Conservation (phyloP, 1,139 yeast species). For the Nadsonia starkeyi-henricii region DNA sequence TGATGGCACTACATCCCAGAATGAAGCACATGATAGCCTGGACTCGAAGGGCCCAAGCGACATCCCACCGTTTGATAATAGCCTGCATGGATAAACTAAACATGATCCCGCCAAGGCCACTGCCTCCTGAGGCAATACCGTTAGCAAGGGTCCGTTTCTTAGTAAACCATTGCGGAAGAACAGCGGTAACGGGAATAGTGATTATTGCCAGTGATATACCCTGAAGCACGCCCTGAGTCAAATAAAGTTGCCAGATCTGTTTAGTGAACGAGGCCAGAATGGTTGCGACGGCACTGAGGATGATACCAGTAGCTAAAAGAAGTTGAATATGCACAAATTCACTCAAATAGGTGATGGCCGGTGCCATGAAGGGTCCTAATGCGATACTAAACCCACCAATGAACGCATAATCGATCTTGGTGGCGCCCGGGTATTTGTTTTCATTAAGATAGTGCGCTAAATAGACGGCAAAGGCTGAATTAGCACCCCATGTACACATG, state of each 20-base stretch:
- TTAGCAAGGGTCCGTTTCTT: constrained; percentile 42
- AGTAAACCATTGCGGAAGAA: constrained; percentile 50
- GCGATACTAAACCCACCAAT: constrained; percentile 54
- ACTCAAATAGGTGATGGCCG: constrained; percentile 16
- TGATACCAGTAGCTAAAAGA: constrained; percentile 35
- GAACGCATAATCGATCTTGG: constrained; percentile 47
- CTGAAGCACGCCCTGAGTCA: constrained; percentile 54
- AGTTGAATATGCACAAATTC: constrained; percentile 24
- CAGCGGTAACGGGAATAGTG: constrained; percentile 42
- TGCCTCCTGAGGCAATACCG: constrained; percentile 25
- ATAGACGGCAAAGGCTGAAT: constrained; percentile 57
- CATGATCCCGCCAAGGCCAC: constrained; percentile 24
- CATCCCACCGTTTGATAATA: constrained; percentile 33
- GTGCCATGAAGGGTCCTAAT: constrained; percentile 45
- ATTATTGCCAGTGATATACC: constrained; percentile 49
- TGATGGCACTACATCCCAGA: constrained; percentile 24
- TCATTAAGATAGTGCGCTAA: constrained; percentile 39
- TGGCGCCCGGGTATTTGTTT: constrained; percentile 41
- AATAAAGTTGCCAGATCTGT: constrained; percentile 44
- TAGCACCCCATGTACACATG: constrained; percentile 63
- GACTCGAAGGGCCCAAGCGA: constrained; percentile 58
- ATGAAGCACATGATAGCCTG: constrained; percentile 32
- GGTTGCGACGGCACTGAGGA: constrained; percentile 43
- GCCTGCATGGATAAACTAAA: constrained; percentile 30
- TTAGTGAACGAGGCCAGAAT: constrained; percentile 53